A percentile compares a stretch with the other conserved stretches of the same genome.
Evolutionary conservation across 306 rosid species (phyloP).

Genomic region (Crotalaria pallida): DNA sequence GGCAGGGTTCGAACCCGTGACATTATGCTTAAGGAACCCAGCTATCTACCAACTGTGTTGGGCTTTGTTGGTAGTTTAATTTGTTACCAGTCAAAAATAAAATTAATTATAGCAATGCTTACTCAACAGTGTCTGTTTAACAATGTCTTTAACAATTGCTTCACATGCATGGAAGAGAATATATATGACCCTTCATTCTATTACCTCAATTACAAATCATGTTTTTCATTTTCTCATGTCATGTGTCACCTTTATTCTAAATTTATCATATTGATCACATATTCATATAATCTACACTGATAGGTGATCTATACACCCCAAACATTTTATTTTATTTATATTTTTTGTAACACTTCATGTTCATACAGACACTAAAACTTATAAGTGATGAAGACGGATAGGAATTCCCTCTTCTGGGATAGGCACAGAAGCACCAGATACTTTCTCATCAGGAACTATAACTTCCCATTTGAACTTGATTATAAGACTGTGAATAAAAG

Average conservation of each 20-base stretch:
- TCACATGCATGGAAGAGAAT: neutral
- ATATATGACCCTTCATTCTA: neutral
- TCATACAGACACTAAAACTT: neutral
- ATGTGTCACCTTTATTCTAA: neutral
- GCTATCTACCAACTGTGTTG: too few relatives aligned
- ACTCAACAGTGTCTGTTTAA: too few relatives aligned
- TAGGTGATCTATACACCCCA: neutral
- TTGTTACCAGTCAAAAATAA: too few relatives aligned
- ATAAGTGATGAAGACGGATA: slow-evolving; percentile 14
- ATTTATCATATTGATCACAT: neutral
- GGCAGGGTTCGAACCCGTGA: too few relatives aligned
- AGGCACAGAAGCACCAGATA: slow-evolving; percentile 1
- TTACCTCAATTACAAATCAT: neutral
- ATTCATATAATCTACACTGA: neutral
- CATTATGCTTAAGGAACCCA: too few relatives aligned
- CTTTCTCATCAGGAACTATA: slow-evolving; percentile 19
- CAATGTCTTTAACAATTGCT: neutral
- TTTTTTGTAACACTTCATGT: neutral
- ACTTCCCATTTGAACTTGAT: slow-evolving; percentile 38
- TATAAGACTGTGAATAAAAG: slow-evolving; percentile 30
- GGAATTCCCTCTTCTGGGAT: slow-evolving; percentile 28
- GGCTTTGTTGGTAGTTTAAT: too few relatives aligned
- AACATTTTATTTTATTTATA: too few relatives aligned
- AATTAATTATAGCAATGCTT: too few relatives aligned
- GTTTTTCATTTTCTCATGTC: neutral